Evolutionary conservation across 1,284 basidiomycete genomes (phyloP), one percentile per base, ranked within the genome.

Genomic region (Somion occarium): DNA sequence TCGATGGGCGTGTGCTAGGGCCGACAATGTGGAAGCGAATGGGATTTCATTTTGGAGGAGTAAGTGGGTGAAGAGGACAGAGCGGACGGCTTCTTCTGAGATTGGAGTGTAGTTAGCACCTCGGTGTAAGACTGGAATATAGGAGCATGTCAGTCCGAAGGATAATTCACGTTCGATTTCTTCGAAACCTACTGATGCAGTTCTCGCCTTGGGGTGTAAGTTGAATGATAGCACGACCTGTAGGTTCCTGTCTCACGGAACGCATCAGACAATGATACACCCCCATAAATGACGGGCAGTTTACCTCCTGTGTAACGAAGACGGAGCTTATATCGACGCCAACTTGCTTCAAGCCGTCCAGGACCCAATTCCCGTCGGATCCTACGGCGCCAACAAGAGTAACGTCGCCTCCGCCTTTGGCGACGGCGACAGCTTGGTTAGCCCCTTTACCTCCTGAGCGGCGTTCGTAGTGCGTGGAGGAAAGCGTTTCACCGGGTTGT

Each of bases 1-100:
- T 2, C 15, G 19, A 27, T 57, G 50, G 2, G 61, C 57, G 20
- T 55, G 48, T 7, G 66, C 62, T 43, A 74, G 68, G 52, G 65
- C 70, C 22, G 61, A 59, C 25, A 74, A 60, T 0, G 77, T 80
- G 3, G 71, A 71, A 4, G 56, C 48, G 46, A 72, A 60, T 1
- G 70, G 70, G n/a, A 82, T 79, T 58, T 83, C 80, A 58, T 83
- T 82, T 56, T 82, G 80, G 1, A 82, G 61, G 7, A 82, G 69
- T 5, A 82, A 59, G 58, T 80, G 76, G 0, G 74, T 76, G 26
- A 54, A 60, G 4, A 59, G 56, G 27, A 42, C 49, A 26, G 48
- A 48, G 52, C 7, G 50, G 25, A 49, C 46, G n/a, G 19, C 2
- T 3, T 11, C 42, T 13, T 68, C 19, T 22, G 54, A 68, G 9